Conservation (phyloP, 2,329 filamentous ascomycete genomes). For the Diplodia corticola region DNA sequence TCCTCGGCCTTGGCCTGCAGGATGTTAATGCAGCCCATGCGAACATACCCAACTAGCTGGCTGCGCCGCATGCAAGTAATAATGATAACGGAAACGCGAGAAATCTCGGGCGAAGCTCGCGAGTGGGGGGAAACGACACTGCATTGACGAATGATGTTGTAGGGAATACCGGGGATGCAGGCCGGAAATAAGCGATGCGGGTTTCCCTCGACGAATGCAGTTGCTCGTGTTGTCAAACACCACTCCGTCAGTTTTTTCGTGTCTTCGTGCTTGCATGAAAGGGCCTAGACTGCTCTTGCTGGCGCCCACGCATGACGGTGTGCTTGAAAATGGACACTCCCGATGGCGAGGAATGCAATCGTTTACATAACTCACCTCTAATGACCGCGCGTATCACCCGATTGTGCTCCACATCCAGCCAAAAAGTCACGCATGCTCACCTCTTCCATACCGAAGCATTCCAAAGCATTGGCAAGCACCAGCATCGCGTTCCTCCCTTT, state of each 20-base stretch:
- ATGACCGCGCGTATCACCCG: neutral
- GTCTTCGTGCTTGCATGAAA: neutral
- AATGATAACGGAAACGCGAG: neutral
- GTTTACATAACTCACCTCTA: neutral
- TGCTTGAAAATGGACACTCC: neutral
- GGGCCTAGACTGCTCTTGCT: neutral
- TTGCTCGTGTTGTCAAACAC: neutral
- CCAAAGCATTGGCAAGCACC: neutral
- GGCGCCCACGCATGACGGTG: neutral
- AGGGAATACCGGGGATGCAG: neutral
- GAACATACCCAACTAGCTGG: neutral
- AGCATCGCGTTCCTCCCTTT: too few species aligned
- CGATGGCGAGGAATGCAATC: too few species aligned
- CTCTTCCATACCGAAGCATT: neutral
- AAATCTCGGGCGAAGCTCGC: neutral
- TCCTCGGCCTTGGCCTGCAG: slow-evolving; percentile 6
- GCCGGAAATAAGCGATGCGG: neutral
- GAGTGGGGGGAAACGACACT: too few species aligned
- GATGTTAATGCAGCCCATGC: neutral
- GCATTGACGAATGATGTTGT: neutral
- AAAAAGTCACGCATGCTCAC: neutral
- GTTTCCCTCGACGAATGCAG: neutral
- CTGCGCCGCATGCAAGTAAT: neutral
- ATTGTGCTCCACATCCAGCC: neutral
- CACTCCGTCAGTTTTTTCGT: neutral